These are phyloP conservation scores for Cephalotrichum gorgonifer DNA, from an alignment of 2,329 filamentous ascomycete species.

Conservation along the genomic window DNA sequence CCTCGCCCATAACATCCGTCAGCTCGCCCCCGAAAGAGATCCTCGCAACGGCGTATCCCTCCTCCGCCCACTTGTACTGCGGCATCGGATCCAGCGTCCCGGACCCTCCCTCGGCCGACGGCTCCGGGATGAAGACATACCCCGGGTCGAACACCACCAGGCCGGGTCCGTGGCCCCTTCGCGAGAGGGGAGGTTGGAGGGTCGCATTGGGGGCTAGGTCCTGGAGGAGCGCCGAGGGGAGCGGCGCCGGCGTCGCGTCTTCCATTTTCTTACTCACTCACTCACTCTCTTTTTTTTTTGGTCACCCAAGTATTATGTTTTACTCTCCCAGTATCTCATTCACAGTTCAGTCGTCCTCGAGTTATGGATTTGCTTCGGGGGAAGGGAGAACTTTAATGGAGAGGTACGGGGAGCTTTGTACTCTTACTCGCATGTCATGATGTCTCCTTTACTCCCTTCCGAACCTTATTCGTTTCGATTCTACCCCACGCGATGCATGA, in stretches of 20 bases:
- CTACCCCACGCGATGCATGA: too few relatives aligned
- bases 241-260: neutral
- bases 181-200: conserved; percentile 17
- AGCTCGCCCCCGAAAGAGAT: neutral
- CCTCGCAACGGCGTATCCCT: conserved; percentile 18
- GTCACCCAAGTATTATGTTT: too few relatives aligned
- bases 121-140: neutral
- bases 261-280: neutral
- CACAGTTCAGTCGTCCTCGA: too few relatives aligned
- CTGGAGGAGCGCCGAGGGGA: neutral
- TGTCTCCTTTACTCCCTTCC: too few relatives aligned
- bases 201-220: conserved; percentile 4
- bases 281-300: neutral
- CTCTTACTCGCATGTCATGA: too few relatives aligned
- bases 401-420: too few relatives aligned
- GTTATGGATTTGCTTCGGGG: too few relatives aligned
- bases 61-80: conserved; percentile 24
- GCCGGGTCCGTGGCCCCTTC: conserved; percentile 21
- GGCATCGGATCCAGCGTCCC: conserved; percentile 13
- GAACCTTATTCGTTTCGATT: too few relatives aligned
- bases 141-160: conserved; percentile 17
- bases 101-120: conserved; percentile 5
- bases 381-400: too few relatives aligned
- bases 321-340: too few relatives aligned
- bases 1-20: neutral